Percentiles rank a stretch among this genome's conserved stretches.
Conservation (phyloP, 1,284 basidiomycete species). For the Trichosporon coremiiforme region DNA sequence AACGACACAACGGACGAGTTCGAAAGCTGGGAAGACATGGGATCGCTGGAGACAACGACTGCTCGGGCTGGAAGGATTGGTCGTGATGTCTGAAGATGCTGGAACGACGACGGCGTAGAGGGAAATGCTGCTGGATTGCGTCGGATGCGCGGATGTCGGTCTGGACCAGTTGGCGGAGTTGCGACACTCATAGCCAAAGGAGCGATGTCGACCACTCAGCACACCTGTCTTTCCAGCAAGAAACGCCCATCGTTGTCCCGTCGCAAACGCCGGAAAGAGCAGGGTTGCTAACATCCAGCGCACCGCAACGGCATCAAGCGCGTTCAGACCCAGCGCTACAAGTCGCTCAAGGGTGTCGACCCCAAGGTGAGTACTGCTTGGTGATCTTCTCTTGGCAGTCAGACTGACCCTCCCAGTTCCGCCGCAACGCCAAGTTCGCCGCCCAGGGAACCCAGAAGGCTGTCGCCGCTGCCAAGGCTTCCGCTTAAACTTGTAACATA, state of each 20-base stretch:
- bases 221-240: not conserved
- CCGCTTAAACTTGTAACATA: slow-evolving; percentile 37
- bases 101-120: not conserved
- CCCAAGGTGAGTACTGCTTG: slow-evolving; percentile 53
- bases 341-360: slow-evolving; percentile 82
- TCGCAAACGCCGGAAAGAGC: not conserved
- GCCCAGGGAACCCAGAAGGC: slow-evolving; percentile 57
- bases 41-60: not conserved
- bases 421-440: slow-evolving; percentile 58
- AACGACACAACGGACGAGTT: slow-evolving; percentile 12
- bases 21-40: not conserved
- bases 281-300: slow-evolving; percentile 59
- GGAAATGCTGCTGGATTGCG: not conserved
- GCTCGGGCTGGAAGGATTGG: not conserved
- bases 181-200: not conserved
- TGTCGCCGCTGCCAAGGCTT: slow-evolving; percentile 41
- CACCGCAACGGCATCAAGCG: slow-evolving; percentile 96
- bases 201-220: not conserved
- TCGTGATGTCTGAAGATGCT: not conserved
- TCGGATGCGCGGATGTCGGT: not conserved
- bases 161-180: not conserved
- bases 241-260: slow-evolving; percentile 3
- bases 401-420: slow-evolving; percentile 49
- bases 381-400: no score
- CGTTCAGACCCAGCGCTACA: slow-evolving; percentile 72